Evolutionary conservation across 495 filamentous ascomycete genomes (phyloP).

Genomic region (Venustampulla echinocandica): DNA sequence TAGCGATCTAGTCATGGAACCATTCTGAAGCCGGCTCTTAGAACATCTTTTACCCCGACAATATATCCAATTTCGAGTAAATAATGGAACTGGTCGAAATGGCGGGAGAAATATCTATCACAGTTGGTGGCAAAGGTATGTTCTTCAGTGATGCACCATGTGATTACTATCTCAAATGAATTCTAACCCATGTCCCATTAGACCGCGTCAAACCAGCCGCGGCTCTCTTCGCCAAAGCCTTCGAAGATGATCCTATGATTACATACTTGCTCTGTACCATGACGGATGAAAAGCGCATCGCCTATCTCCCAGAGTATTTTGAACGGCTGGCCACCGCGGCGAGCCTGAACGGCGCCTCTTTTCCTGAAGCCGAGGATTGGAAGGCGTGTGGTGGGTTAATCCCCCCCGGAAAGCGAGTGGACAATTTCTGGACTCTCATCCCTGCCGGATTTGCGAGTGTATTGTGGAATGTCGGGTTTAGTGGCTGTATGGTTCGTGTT

Average conservation of each 20-base stretch:
- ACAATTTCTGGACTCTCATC: conserved; percentile 1
- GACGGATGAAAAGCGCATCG: neutral
- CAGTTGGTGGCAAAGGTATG: too few species aligned
- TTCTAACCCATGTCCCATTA: too few species aligned
- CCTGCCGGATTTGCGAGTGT: conserved; percentile 1
- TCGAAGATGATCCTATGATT: conserved; percentile 1
- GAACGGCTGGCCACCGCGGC: neutral
- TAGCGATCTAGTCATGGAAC: too few species aligned
- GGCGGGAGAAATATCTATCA: too few species aligned
- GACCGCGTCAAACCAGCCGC: too few species aligned
- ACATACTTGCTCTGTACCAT: conserved; percentile 6
- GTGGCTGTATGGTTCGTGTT: neutral
- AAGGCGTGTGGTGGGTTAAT: conserved; percentile 5
- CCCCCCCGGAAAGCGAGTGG: conserved; percentile 1
- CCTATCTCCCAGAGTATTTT: conserved; percentile 10
- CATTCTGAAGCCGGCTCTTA: too few species aligned
- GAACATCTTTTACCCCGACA: too few species aligned
- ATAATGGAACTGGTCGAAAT: too few species aligned
- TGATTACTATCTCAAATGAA: too few species aligned
- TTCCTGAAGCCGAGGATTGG: conserved; percentile 3
- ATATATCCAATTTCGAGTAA: too few species aligned
- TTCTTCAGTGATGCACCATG: too few species aligned
- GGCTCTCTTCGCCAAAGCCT: conserved; percentile 5
- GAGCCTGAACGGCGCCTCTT: neutral
- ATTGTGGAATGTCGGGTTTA: conserved; percentile 12